Conservation (phyloP, 2,329 filamentous ascomycete genomes). For the Elsinoe perseae region DNA sequence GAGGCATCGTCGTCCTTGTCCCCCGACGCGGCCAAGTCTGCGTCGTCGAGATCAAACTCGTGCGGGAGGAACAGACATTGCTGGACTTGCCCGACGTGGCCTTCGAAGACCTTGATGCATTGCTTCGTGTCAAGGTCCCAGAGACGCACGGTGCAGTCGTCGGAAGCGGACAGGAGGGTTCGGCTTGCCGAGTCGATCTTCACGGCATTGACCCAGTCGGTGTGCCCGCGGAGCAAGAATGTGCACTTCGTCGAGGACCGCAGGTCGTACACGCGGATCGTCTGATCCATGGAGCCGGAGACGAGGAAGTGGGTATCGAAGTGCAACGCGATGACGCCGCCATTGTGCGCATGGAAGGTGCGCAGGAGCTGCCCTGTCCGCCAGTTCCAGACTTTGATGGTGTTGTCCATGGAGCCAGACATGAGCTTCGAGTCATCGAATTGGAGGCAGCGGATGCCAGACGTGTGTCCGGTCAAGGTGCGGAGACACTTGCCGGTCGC, state of each 20-base stretch:
- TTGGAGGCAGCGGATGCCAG: conserved; percentile 78
- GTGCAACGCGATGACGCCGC: conserved; percentile 79
- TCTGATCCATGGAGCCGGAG: conserved; percentile 82
- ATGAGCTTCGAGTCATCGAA: conserved; percentile 90
- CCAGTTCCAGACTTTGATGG: conserved; percentile 95
- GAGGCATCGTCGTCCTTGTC: conserved; percentile 46
- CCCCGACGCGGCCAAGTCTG: conserved; percentile 46
- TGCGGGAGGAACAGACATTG: conserved; percentile 76
- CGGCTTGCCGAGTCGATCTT: conserved; percentile 64
- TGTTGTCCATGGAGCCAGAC: conserved; percentile 79
- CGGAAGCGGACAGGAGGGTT: conserved; percentile 85
- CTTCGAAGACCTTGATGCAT: conserved; percentile 70
- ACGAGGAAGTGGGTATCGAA: conserved; percentile 79
- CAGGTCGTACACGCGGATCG: conserved; percentile 79
- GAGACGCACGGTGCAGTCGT: conserved; percentile 82
- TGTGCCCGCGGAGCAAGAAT: conserved; percentile 73
- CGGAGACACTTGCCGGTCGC: conserved; percentile 78
- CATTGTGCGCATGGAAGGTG: conserved; percentile 69
- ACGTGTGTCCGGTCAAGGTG: conserved; percentile 75
- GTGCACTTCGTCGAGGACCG: conserved; percentile 69
- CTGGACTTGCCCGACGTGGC: conserved; percentile 92
- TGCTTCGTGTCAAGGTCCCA: conserved; percentile 85
- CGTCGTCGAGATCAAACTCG: conserved; percentile 83
- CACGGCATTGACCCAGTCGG: conserved; percentile 95
- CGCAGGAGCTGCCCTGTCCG: conserved; percentile 78